Base-by-base conservation (phyloP, 2,329 filamentous ascomycete species). In the Helminthosporium solani region DNA sequence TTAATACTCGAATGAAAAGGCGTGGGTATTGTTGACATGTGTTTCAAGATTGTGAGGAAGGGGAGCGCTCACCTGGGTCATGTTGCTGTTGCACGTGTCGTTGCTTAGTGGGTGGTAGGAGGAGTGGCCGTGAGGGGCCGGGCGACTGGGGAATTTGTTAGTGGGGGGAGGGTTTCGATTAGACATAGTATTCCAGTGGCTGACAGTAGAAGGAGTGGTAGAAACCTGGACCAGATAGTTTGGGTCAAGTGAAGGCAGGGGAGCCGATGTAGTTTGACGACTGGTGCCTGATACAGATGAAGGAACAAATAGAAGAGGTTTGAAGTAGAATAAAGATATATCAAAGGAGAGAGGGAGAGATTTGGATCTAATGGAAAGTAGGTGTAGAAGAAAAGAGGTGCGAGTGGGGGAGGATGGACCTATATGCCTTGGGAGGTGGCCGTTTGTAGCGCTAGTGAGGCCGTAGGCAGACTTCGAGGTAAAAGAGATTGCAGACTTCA, bases 21-120 rank as follows among this genome's bases (percentile, higher is more conserved):
- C 54, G 31, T 54, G 19, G 34, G 59, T 16, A 6, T 53, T 52
- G 18, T 51, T 44, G 37, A n/a, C n/a, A n/a, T n/a, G n/a, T n/a
- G n/a, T n/a, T n/a, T 59, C 57, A 11, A 64, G 49, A 25, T 21
- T 57, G 53, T 11, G 49, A 33, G 12, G 41, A 48, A 2, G 44
- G 41, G 42, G 46, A 31, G 43, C 30, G 37, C 52, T 58, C 47
- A 58, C 49, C 52, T 56, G 54, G 21, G 20, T 46, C 23, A 8
- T 31, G 19, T 28, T 30, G 37, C 11, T 19, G 33, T 9, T 18
- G 9, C 9, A 5, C 23, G 23, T 9, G 15, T 18, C 12, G 8
- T 15, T 5, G 33, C 19, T 12, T 18, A 27, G 16, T 15, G 40
- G 31, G 7, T 16, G 20, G 8, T 16, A n/a, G 33, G 33, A 40